Conservation (phyloP, 345 rosid species). For the Mallotus nudiflorus region DNA sequence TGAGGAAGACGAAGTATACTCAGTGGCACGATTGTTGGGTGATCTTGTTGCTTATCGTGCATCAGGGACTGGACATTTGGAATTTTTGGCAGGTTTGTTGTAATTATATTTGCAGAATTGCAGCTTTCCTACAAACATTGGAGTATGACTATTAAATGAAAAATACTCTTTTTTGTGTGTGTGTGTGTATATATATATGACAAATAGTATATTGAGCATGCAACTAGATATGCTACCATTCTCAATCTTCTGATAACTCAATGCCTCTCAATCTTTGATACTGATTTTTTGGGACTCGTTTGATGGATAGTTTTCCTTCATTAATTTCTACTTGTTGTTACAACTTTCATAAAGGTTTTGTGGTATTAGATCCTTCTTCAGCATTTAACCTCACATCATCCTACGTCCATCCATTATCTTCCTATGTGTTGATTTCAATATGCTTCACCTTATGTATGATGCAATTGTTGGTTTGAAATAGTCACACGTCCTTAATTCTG, state of each 20-base stretch:
- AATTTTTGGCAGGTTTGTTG: constrained; percentile 74
- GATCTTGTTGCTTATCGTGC: constrained; percentile 95
- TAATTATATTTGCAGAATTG: not conserved
- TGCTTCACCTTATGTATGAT: too few relatives aligned
- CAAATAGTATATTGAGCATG: not conserved
- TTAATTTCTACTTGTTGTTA: too few relatives aligned
- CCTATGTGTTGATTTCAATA: too few relatives aligned
- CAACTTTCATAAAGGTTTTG: too few relatives aligned
- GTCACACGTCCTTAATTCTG: not conserved
- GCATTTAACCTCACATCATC: too few relatives aligned
- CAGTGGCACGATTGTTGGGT: constrained; percentile 78
- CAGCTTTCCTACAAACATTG: too few relatives aligned
- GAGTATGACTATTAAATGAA: not conserved
- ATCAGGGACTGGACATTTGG: constrained; percentile 89
- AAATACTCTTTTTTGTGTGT: not conserved
- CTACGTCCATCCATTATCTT: too few relatives aligned
- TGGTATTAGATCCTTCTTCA: too few relatives aligned
- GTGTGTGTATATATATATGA: too few relatives aligned
- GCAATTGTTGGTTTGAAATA: too few relatives aligned
- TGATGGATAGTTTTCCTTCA: not conserved
- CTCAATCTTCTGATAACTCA: not conserved
- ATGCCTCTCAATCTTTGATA: not conserved
- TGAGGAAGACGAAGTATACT: constrained; percentile 87
- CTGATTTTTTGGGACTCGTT: not conserved
- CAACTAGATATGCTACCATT: not conserved